Evolutionary conservation across 345 rosid genomes (phyloP), one percentile per base, ranked within the genome.

Genomic region (Linum lewisii): DNA sequence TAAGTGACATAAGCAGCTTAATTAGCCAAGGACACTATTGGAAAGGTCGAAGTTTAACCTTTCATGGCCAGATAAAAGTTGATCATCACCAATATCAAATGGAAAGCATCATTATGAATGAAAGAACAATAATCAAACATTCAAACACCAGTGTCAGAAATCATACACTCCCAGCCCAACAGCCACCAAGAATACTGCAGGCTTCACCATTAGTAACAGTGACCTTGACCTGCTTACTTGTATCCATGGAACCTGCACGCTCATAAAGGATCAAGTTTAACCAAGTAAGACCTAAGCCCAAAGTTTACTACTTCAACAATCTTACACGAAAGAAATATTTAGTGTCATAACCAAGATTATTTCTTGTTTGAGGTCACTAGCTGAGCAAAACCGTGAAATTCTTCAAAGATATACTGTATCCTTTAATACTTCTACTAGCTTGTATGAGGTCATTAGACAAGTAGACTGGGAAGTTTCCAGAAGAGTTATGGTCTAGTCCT

Each of bases 211-310:
- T 54, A 91, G 58, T 62, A 91, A 76, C 71, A 91, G 70, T 36
- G 88, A 72, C 73, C 95, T 88, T 59, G 96, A 91, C 69, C 92
- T 79, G 81, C 95, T 88, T 61, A 86, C 90, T 77, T 88, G 98
- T 59, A 91, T 86, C 94, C 91, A 91, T 52, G 98, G 98, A 52
- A 84, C 98, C 98, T 88, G 77, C 29, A 66, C 16, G 72, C 24
- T 54, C 64, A 69, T 63, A 54, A 74, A 21, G 55, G 55, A 61
- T 71, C 45, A 53, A 52, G 55, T 63, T 71, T 52, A 53, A 52
- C 44, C 45, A n/a, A 61, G 65, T 26, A 57, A 21, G 16, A 54
- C 44, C 60, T 59, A 2, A 38, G 45, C 45, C 11, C 45, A 2
- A 15, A 38, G 9, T 2, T 38, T 13, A 38, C 45, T 38, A 38